phyloP scores from a whole-genome alignment of 1,284 basidiomycete species.

The Afroboletus lepidellus region DNA sequence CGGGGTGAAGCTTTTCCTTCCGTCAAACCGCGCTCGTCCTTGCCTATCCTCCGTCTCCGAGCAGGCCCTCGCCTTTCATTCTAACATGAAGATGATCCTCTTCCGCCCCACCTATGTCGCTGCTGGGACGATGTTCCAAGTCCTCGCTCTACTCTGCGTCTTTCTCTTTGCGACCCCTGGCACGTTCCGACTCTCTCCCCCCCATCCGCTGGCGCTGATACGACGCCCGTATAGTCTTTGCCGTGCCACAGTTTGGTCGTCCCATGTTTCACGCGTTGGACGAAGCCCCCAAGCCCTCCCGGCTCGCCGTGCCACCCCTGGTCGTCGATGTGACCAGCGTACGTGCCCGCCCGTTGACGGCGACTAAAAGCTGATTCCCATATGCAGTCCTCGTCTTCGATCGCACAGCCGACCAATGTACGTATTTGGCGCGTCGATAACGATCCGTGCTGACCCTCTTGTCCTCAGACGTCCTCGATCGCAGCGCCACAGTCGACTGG shows the following conservation, averaged over 20 bases:
- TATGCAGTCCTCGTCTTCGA: too few relatives aligned
- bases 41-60: not conserved
- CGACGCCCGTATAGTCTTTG: conserved; percentile 8
- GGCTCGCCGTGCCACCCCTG: not conserved
- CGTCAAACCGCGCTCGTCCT: not conserved
- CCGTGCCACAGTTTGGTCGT: conserved; percentile 23
- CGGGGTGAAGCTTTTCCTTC: not conserved
- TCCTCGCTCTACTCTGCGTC: conserved; percentile 6
- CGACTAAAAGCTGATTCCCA: too few relatives aligned
- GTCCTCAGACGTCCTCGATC: conserved; percentile 6
- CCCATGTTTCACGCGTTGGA: conserved; percentile 13
- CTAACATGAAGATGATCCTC: conserved; percentile 16
- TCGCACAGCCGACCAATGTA: not conserved
- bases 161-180: conserved; percentile 9
- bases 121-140: conserved; percentile 2
- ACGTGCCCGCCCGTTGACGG: too few relatives aligned
- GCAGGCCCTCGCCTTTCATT: conserved; percentile 7
- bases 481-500: not conserved
- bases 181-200: too few relatives aligned
- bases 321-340: too few relatives aligned
- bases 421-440: too few relatives aligned
- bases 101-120: conserved; percentile 22
- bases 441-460: too few relatives aligned
- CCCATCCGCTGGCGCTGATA: not conserved
- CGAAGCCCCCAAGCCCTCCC: not conserved